Conservation (phyloP, 306 rosid species). For the Vigna unguiculata region DNA sequence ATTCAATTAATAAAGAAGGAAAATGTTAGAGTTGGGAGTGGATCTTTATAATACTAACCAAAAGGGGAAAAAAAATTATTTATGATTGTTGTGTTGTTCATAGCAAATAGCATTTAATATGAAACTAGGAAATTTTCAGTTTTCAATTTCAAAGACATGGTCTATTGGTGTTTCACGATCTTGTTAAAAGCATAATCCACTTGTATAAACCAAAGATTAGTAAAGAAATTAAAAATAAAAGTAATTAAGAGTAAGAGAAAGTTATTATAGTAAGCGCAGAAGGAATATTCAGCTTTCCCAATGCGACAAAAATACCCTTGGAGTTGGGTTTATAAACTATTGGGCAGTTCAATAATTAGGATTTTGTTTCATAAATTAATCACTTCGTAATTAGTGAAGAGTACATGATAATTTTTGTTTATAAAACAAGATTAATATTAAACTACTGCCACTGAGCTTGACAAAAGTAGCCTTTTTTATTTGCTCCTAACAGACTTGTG, state of each 20-base stretch:
- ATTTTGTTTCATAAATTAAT: constrained; percentile 35
- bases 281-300: constrained; percentile 85
- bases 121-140: not conserved
- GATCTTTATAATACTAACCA: no score
- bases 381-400: constrained; percentile 31
- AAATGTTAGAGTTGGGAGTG: no score
- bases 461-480: not conserved
- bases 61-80: no score
- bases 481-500: not conserved
- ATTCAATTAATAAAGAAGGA: no score
- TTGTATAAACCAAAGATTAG: constrained; percentile 13
- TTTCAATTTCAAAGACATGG: constrained; percentile 42
- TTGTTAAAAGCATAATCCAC: not conserved
- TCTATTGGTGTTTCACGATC: constrained; percentile 27
- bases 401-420: not conserved
- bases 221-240: constrained; percentile 21
- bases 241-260: no score
- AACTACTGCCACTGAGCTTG: constrained; percentile 28
- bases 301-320: constrained; percentile 91
- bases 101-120: constrained; percentile 11
- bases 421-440: not conserved
- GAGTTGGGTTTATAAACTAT: constrained; percentile 49
- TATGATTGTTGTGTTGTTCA: not conserved
- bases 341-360: constrained; percentile 49
- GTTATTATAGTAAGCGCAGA: not conserved